Evolutionary conservation across 495 filamentous ascomycete genomes (phyloP).

Genomic region (Aspergillus campestris): DNA sequence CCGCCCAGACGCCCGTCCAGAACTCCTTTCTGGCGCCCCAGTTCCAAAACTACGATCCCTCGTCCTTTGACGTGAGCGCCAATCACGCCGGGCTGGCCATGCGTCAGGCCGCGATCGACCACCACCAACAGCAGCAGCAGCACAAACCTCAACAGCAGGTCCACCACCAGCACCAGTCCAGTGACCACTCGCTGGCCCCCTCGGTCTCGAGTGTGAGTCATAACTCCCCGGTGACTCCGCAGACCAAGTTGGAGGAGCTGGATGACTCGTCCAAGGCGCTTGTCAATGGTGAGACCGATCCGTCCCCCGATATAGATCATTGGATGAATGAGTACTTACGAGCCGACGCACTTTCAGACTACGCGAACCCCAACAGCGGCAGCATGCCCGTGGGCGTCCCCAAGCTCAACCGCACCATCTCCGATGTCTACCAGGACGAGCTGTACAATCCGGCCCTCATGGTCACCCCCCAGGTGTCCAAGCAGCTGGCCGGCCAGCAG

Average conservation of each 20-base stretch:
- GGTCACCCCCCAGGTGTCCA: slow-evolving; percentile 38
- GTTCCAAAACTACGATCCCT: slow-evolving; percentile 41
- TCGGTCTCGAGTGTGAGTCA: slow-evolving; percentile 49
- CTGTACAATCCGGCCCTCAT: slow-evolving; percentile 65
- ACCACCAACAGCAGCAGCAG: slow-evolving; percentile 41
- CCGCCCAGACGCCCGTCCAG: slow-evolving; percentile 37
- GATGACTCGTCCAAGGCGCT: slow-evolving; percentile 39
- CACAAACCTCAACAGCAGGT: slow-evolving; percentile 21
- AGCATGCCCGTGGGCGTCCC: slow-evolving; percentile 46
- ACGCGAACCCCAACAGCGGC: slow-evolving; percentile 19
- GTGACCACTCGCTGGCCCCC: slow-evolving; percentile 41
- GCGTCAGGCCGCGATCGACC: slow-evolving; percentile 48
- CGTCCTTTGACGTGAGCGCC: slow-evolving; percentile 32
- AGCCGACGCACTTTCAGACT: slow-evolving; percentile 41
- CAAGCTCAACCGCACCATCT: slow-evolving; percentile 78
- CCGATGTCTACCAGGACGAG: slow-evolving; percentile 77
- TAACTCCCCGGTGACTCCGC: slow-evolving; percentile 50
- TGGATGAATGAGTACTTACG: slow-evolving; percentile 59
- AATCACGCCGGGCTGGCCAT: slow-evolving; percentile 43
- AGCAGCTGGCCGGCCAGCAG: slow-evolving; percentile 28
- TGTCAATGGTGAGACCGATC: slow-evolving; percentile 41
- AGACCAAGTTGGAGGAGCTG: slow-evolving; percentile 44
- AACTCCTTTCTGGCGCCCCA: slow-evolving; percentile 35
- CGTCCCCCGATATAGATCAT: slow-evolving; percentile 33
- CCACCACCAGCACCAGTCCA: slow-evolving; percentile 18